These are phyloP conservation scores for Coniella lustricola DNA, from an alignment of 2,329 filamentous ascomycete species.

Conservation along the genomic window DNA sequence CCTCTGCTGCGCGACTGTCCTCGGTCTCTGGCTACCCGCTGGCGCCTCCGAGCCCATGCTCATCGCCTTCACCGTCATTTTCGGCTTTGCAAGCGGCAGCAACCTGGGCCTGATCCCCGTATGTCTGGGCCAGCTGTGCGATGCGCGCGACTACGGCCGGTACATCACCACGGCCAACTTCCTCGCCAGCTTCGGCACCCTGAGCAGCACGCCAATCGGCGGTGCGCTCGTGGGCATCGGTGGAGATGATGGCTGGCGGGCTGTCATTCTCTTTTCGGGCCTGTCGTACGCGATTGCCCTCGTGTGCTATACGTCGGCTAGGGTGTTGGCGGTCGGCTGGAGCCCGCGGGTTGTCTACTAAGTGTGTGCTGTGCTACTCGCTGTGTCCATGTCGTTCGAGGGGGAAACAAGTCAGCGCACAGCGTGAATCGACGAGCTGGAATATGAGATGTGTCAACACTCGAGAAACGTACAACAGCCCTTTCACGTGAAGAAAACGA, in stretches of 20 bases:
- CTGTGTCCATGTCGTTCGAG: too few species aligned
- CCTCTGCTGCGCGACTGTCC: constrained; percentile 45
- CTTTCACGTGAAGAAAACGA: too few species aligned
- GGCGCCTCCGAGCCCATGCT: constrained; percentile 48
- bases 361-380: background rate
- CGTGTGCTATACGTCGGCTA: constrained; percentile 26
- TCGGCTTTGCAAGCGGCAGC: constrained; percentile 73
- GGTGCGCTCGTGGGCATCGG: constrained; percentile 31
- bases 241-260: constrained; percentile 27
- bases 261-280: constrained; percentile 33
- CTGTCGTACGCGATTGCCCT: constrained; percentile 28
- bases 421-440: too few species aligned
- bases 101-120: constrained; percentile 74
- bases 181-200: constrained; percentile 64
- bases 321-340: constrained; percentile 32
- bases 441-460: too few species aligned
- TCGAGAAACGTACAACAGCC: too few species aligned
- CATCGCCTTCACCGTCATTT: constrained; percentile 62
- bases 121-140: constrained; percentile 73
- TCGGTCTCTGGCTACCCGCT: constrained; percentile 65
- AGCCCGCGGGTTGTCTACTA: constrained; percentile 22
- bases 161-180: constrained; percentile 82
- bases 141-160: constrained; percentile 66
- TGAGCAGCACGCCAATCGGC: constrained; percentile 39
- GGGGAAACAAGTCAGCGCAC: too few species aligned